Conservation (phyloP, 805 yeast species). For the Yarrowia porcina region DNA sequence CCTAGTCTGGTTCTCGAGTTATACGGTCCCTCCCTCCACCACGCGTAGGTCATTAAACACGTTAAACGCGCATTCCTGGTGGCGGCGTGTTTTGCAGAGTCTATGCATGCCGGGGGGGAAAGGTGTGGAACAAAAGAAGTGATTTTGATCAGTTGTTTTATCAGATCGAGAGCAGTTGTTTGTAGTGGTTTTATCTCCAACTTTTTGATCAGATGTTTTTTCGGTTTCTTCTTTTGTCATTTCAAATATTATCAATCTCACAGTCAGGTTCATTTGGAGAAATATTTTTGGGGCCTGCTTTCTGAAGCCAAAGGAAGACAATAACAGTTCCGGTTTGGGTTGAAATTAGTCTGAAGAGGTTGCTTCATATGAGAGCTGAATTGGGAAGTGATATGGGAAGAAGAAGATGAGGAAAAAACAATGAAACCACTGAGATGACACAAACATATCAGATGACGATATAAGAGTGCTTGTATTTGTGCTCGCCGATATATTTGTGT, state of each 20-base stretch:
- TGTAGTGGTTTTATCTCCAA: no score
- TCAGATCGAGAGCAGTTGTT: no score
- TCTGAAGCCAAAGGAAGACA: neutral
- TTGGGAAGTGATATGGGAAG: slow-evolving; percentile 8
- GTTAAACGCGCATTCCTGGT: slow-evolving; percentile 19
- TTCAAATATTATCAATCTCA: neutral
- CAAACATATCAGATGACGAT: no score
- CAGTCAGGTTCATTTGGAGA: neutral
- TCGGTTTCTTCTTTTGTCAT: no score
- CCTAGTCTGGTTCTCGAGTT: no score
- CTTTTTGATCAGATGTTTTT: no score
- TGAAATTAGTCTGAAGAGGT: neutral
- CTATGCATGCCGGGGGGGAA: neutral
- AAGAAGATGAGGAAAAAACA: no score
- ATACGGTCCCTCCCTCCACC: neutral
- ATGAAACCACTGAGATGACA: no score
- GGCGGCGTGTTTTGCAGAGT: slow-evolving; percentile 24
- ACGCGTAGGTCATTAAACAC: slow-evolving; percentile 10
- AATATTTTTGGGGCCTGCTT: neutral
- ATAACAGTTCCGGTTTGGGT: slow-evolving; percentile 5
- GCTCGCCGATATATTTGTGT: no score
- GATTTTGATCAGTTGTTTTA: no score
- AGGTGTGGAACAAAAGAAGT: neutral
- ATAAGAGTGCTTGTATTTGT: no score
- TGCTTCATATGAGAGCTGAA: slow-evolving; percentile 3